Evolutionary conservation across 495 filamentous ascomycete genomes (phyloP).

Genomic region (Tuber microsphaerosporum): DNA sequence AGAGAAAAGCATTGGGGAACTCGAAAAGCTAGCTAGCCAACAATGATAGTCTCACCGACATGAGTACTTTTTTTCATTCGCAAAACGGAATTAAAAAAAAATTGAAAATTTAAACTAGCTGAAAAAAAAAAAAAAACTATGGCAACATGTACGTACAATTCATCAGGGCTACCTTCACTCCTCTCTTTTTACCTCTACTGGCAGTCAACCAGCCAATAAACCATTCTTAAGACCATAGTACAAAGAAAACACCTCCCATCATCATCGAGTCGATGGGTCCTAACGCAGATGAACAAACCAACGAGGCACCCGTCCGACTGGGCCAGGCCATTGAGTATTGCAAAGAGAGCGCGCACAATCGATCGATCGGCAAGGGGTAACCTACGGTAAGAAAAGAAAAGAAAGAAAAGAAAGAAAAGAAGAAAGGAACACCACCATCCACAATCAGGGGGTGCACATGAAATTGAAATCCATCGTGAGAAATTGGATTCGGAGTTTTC

Average conservation of each 20-base stretch:
- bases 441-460: not conserved
- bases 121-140: not conserved
- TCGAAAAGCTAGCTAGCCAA: not conserved
- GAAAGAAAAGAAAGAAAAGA: not conserved
- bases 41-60: not conserved
- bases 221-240: not conserved
- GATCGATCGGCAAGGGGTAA: conserved; percentile 4
- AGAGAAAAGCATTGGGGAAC: not conserved
- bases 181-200: not conserved
- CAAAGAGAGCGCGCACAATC: not conserved
- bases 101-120: not conserved
- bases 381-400: not conserved
- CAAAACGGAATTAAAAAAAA: not conserved
- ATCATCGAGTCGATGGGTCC: conserved; percentile 1
- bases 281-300: not conserved
- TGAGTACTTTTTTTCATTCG: not conserved
- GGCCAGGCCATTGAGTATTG: not conserved
- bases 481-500: not conserved
- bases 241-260: not conserved
- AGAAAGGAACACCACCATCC: not conserved
- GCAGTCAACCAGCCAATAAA: not conserved
- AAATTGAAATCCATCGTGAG: not conserved
- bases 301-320: not conserved
- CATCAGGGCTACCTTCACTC: not conserved
- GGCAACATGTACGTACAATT: not conserved